Conservation (phyloP, 129 eudicot genomes). For the Saposhnikovia divaricata region DNA sequence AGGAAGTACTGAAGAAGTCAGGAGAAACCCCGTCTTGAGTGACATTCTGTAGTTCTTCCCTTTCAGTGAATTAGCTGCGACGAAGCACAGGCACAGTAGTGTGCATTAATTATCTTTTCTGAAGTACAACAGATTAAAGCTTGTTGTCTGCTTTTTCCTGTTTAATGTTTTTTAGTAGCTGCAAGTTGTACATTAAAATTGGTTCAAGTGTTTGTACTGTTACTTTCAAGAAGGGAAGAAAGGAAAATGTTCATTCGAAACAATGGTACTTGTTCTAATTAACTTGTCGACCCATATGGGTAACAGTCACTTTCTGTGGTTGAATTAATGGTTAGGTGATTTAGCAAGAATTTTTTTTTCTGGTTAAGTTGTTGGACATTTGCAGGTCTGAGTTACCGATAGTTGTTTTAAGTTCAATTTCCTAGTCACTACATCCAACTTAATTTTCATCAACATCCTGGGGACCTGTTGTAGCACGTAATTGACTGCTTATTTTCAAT, state of each 20-base stretch:
- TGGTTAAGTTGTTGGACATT: background rate
- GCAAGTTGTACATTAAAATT: background rate
- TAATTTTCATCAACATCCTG: background rate
- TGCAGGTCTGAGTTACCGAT: background rate
- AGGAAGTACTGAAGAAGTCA: slow-evolving; percentile 41
- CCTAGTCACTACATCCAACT: background rate
- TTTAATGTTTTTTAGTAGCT: background rate
- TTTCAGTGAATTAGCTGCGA: slow-evolving; percentile 2
- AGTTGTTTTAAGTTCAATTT: background rate
- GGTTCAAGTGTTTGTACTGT: background rate
- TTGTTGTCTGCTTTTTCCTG: slow-evolving; percentile 1
- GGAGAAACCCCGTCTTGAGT: slow-evolving; percentile 31
- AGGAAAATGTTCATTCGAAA: background rate
- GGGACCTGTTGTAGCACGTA: background rate
- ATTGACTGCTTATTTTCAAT: background rate
- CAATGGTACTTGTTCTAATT: background rate
- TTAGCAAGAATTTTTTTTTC: background rate
- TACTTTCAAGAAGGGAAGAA: background rate
- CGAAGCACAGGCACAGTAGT: slow-evolving; percentile 6
- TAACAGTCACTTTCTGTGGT: background rate
- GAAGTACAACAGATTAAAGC: background rate
- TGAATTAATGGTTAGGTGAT: background rate
- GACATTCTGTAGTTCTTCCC: background rate
- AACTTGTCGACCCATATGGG: background rate
- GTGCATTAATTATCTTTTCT: background rate